Evolutionary conservation across 2,329 filamentous ascomycete species (phyloP), one percentile per base, ranked within the genome.

Genomic region (Fusarium siculi): DNA sequence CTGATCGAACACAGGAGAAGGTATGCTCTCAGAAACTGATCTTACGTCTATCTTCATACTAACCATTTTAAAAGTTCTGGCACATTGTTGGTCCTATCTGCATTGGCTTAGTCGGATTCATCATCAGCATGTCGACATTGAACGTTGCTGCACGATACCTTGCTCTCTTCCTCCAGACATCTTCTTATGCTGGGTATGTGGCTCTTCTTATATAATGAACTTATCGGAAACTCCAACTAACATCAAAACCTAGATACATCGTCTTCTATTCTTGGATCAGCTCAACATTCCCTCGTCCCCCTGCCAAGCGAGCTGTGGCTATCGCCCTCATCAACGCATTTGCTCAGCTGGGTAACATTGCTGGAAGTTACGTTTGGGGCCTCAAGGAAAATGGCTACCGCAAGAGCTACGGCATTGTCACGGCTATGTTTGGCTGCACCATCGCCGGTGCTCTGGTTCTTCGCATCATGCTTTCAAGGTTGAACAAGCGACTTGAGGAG

Each of bases 331-430:
- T 90, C 82, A 90, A 90, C 77, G 88, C 85, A 54, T 87, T 88
- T 79, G 84, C 84, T 44, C 88, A 89, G 81, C 82, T 90, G 6
- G 88, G 88, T 52, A 90, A 89, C 76, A 84, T 89, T 1, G 89
- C 89, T 0, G 90, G 90, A 4, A 88, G 86, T 0, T 92, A 92
- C 75, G 89, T 92, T 4, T 92, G 90, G 90, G 82, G 85, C 58
- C 83, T 92, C 65, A 81, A 84, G 34, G 88, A 85, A 1, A 86
- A 91, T 68, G 90, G 90, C 0, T 92, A 85, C 82, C 86, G 90
- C 68, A 87, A 88, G 81, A 91, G 88, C 67, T 92, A 92, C 73
- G 90, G 88, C 8, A 90, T 92, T 63, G 90, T 91, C 8, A 85
- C 87, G 14, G 84, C 88, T 74, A 92, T 92, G 90, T 91, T 91